Conservation (phyloP, 2,329 filamentous ascomycete genomes). For the Aspergillus ochraceoroseus region DNA sequence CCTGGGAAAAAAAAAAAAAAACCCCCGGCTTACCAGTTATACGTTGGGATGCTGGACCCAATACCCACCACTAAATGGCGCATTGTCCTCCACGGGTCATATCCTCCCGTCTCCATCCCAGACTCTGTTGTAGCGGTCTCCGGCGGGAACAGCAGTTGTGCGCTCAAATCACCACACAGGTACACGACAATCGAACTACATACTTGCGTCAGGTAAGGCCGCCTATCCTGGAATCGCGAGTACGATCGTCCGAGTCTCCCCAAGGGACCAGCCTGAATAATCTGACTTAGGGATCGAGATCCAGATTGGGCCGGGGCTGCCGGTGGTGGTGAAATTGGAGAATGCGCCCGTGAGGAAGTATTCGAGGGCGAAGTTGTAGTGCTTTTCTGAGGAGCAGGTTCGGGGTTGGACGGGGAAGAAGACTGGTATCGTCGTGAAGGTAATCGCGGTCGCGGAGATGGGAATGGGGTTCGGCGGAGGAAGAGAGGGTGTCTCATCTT, state of each 20-base stretch:
- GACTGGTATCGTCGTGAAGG: slow-evolving; percentile 17
- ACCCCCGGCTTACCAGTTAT: slow-evolving; percentile 63
- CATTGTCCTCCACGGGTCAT: slow-evolving; percentile 64
- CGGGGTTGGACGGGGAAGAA: slow-evolving; percentile 9
- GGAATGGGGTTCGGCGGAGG: slow-evolving; percentile 12
- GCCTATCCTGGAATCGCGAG: slow-evolving; percentile 62
- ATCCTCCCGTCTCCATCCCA: slow-evolving; percentile 49
- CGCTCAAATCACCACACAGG: slow-evolving; percentile 69
- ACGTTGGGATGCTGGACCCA: slow-evolving; percentile 68
- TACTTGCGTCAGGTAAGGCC: slow-evolving; percentile 76
- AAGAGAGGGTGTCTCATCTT: slow-evolving; percentile 17
- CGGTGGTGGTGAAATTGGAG: too few relatives aligned
- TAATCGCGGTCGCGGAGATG: slow-evolving; percentile 12
- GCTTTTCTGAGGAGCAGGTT: slow-evolving; percentile 8
- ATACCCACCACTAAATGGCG: slow-evolving; percentile 71
- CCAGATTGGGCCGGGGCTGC: slow-evolving; percentile 17
- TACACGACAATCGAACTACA: slow-evolving; percentile 72
- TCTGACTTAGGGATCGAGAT: slow-evolving; percentile 28
- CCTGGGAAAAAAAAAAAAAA: not conserved
- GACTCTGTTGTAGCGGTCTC: slow-evolving; percentile 22
- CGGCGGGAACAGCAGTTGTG: slow-evolving; percentile 60
- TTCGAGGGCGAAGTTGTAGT: slow-evolving; percentile 2
- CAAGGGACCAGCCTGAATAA: slow-evolving; percentile 30
- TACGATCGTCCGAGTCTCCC: slow-evolving; percentile 49
- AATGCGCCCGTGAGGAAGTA: too few relatives aligned